Evolutionary conservation across 768 basidiomycete species (phyloP), one percentile per base, ranked within the genome.

Genomic region (Phanerochaete carnosa): DNA sequence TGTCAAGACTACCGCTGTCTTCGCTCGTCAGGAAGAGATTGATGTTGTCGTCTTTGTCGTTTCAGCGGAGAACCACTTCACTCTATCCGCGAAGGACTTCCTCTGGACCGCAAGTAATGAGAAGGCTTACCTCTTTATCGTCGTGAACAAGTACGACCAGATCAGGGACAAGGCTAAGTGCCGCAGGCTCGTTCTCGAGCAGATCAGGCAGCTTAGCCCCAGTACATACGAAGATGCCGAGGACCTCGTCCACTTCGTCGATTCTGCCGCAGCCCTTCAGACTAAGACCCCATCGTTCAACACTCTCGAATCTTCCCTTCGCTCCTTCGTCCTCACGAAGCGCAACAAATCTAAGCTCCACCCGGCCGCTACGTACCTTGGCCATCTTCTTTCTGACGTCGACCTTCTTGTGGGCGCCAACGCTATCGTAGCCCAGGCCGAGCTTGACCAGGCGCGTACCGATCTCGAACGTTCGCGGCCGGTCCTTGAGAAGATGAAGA

Each of bases 1-100:
- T 61, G 69, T 95, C 69, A 90, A 96, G 77, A 99, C 97, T 1
- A 99, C 96, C 2, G 92, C 94, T 7, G 79, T 97, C 54, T 98
- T 99, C 66, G 85, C 95, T 33, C 91, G 94, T 19, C 97, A 98
- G 73, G 91, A 95, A 70, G 95, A 98, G 75, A 98, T 99, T 47
- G 97, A 99, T 72, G 96, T 99, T 25, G 86, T 99, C 59, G 96
- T 99, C 59, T 99, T 98, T 72, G 95, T 98, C 66, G 95, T 97
- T 53, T 94, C 92, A 0, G 94, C 97, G 3, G 95, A 97, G 77
- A 98, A 99, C 74, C 96, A 98, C 79, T 96, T 99, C 73, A 99
- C 97, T 0, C 82, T 95, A 22, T 96, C 94, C 3, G 90, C 94
- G 15, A 92, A 90, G 71, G 95, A 98, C 72, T 98, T 99, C 81